phyloP scores from a whole-genome alignment of 2,329 filamentous ascomycete genomes.

The Alternaria triticimaculans region DNA sequence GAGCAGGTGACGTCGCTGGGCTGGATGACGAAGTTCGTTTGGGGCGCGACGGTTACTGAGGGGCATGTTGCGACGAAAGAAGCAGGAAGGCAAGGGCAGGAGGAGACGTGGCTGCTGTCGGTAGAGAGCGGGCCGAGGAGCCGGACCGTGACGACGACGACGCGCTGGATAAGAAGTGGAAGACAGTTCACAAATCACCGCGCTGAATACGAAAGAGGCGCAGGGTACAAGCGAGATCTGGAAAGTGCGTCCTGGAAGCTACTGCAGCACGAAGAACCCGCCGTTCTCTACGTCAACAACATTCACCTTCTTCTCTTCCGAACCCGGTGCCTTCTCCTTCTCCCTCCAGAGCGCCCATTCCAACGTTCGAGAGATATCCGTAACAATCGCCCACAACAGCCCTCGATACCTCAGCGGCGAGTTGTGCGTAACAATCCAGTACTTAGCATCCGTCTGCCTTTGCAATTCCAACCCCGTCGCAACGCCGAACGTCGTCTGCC shows the following conservation, averaged over 20 bases:
- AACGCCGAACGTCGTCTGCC: neutral
- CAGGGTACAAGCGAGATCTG: neutral
- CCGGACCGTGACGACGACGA: conserved; percentile 1
- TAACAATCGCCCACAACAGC: neutral
- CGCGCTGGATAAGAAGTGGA: conserved; percentile 1
- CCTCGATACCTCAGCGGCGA: neutral
- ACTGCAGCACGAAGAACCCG: neutral
- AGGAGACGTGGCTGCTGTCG: conserved; percentile 1
- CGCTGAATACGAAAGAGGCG: neutral
- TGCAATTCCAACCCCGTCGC: neutral
- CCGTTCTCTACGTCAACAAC: neutral
- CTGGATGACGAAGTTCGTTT: conserved; percentile 1
- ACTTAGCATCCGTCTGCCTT: neutral
- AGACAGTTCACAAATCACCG: conserved; percentile 2
- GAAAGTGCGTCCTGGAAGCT: neutral
- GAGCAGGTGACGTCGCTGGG: conserved; percentile 5
- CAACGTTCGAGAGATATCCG: neutral
- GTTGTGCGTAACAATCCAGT: neutral
- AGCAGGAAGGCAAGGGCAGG: conserved; percentile 2
- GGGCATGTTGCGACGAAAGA: conserved; percentile 4
- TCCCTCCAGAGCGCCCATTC: neutral
- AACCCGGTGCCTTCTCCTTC: neutral
- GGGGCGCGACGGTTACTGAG: conserved; percentile 3
- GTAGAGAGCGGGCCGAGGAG: conserved; percentile 1
- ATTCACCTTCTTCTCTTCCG: neutral